Evolutionary conservation across 345 rosid species (phyloP).

Genomic region (Camelina hispida): DNA sequence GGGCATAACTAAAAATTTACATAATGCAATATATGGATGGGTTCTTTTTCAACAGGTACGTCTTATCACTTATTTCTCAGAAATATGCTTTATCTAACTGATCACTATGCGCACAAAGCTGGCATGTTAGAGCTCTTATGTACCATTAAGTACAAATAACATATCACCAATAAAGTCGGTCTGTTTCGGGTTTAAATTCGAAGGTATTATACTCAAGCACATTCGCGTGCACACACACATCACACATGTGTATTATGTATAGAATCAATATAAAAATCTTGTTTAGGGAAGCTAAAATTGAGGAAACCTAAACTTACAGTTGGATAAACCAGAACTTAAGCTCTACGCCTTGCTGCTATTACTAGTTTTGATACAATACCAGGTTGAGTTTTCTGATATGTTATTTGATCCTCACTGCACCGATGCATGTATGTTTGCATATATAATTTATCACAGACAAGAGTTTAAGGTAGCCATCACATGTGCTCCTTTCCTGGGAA

Average conservation of each 20-base stretch:
- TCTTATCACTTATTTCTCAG: constrained; percentile 26
- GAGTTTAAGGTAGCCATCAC: constrained; percentile 21
- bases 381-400: constrained; percentile 12
- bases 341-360: neutral
- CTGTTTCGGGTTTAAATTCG: constrained; percentile 1
- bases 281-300: constrained; percentile 20
- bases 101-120: constrained; percentile 20
- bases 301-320: constrained; percentile 10
- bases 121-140: constrained; percentile 22
- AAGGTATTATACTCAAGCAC: neutral
- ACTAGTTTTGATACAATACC: constrained; percentile 10
- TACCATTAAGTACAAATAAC: constrained; percentile 9
- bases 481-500: constrained; percentile 48
- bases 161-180: neutral
- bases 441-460: constrained; percentile 9
- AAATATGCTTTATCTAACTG: constrained; percentile 26
- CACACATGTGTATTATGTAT: neutral
- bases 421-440: constrained; percentile 18
- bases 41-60: constrained; percentile 87
- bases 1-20: constrained; percentile 86
- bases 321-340: constrained; percentile 9
- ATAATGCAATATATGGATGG: constrained; percentile 82
- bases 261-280: neutral
- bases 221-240: too few relatives aligned
- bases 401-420: constrained; percentile 16